A percentile compares a stretch with the other conserved stretches of the same genome.
Conservation (phyloP, 1,139 yeast species). For the Ashbya aceris region DNA sequence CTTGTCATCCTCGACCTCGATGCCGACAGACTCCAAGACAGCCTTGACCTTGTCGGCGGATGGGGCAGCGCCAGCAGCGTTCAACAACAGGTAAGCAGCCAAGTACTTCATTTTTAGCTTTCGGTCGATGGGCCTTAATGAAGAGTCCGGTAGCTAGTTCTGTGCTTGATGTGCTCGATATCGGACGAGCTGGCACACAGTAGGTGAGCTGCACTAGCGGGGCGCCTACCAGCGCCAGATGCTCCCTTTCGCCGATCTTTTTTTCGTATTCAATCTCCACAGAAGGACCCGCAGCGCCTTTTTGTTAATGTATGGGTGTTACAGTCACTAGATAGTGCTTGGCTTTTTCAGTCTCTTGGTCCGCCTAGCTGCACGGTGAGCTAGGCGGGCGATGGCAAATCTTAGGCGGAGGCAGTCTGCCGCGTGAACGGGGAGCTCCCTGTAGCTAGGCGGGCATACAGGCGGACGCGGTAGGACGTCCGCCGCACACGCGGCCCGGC, state of each 20-base stretch:
- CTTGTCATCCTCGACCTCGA: constrained; percentile 70
- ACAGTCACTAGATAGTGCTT: background rate
- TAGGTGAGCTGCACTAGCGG: background rate
- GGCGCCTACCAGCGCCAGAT: background rate
- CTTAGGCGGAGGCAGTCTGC: background rate
- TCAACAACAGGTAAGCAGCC: constrained; percentile 84
- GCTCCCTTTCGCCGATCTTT: background rate
- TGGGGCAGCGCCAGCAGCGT: constrained; percentile 76
- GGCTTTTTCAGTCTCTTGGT: background rate
- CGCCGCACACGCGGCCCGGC: too few species aligned
- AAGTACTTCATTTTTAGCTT: constrained; percentile 56
- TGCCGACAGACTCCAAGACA: constrained; percentile 67
- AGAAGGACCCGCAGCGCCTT: background rate
- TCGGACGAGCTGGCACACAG: background rate
- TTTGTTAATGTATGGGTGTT: constrained; percentile 1
- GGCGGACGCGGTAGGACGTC: too few species aligned
- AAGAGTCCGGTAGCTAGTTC: too few species aligned
- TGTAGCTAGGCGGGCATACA: too few species aligned
- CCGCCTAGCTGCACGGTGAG: background rate
- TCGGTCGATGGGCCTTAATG: background rate
- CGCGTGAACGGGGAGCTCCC: background rate
- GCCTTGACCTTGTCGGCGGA: constrained; percentile 62
- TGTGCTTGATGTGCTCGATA: background rate
- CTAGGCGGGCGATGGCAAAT: background rate
- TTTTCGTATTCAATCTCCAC: background rate